Base-by-base conservation (phyloP, 2,329 filamentous ascomycete species). In the Nothopassalora personata region DNA sequence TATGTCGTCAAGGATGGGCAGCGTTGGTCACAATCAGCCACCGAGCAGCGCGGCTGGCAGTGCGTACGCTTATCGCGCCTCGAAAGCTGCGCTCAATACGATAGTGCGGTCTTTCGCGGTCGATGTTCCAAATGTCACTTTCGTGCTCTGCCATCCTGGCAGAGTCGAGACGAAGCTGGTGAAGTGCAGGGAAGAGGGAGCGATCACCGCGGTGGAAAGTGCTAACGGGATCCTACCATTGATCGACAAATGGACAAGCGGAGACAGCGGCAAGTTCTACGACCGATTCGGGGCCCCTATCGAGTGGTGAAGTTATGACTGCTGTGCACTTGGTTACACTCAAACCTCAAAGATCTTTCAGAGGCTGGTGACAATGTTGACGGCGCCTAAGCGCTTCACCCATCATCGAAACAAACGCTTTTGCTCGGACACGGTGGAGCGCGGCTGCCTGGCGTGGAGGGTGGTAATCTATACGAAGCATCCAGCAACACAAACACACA, bases 1-100 rank as follows among this genome's bases (percentile, higher is more conserved):
- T 15, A 72, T 80, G 68, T 74, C 74, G 1, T 76, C 74, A 1
- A 70, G 78, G 0, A 79, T 80, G 78, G 76, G 77, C 4, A 76
- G 73, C 11, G 58, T 80, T 8, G 60, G 67, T 0, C 70, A 72
- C 28, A 80, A 80, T 59, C 36, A 63, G 27, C 28, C 23, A 11
- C 60, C 60, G 2, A 69, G 66, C n/a, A 60, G 59, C 15, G 64
- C 60, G 0, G 67, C 68, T 1, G 78, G 77, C 0, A 72, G 73
- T 1, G 76, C 71, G 1, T 80, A 79, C 61, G 78, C 78, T 10
- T 80, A 80, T 63, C 68, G 78, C 8, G 76, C 77, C 4, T 75
- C 72, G 46, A 80, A 80, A 63, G 77, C 77, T 3, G 78, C 75
- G 27, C 64, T 79, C 36, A 80, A 80, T 60, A 74, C 76, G 5